Evolutionary conservation across 139 green algal species (phyloP).

Genomic region (Micromonas pusilla): DNA sequence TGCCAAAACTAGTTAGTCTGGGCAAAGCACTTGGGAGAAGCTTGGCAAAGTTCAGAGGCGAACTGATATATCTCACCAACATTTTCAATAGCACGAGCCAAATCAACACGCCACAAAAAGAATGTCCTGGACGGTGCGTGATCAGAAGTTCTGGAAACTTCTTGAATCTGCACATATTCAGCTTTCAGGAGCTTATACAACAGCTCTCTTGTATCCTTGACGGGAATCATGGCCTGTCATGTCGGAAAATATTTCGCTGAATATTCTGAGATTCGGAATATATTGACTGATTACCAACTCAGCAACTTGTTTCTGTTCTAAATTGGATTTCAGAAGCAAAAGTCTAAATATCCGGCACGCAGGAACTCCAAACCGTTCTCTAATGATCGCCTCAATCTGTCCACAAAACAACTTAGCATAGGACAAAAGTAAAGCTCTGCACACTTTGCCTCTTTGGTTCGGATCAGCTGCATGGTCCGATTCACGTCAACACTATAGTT

Average conservation of each 20-base stretch:
- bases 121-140: slow-evolving; percentile 69
- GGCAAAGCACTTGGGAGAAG: no score
- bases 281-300: slow-evolving; percentile 19
- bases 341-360: slow-evolving; percentile 70
- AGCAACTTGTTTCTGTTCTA: slow-evolving; percentile 79
- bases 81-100: slow-evolving; percentile 20
- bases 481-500: background rate
- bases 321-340: slow-evolving; percentile 51
- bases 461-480: background rate
- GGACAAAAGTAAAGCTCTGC: background rate
- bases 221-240: slow-evolving; percentile 42
- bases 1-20: no score
- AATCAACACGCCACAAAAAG: slow-evolving; percentile 66
- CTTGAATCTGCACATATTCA: slow-evolving; percentile 64
- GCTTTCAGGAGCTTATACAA: slow-evolving; percentile 75
- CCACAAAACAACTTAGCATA: background rate
- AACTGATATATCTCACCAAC: slow-evolving; percentile 42
- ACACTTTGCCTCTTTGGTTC: background rate
- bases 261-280: background rate
- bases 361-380: slow-evolving; percentile 48
- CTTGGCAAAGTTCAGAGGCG: background rate
- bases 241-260: slow-evolving; percentile 6
- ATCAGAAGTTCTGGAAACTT: slow-evolving; percentile 69
- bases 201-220: slow-evolving; percentile 61
- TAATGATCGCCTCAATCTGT: slow-evolving; percentile 50